phyloP scores from a whole-genome alignment of 2,329 filamentous ascomycete genomes.

The Rutstroemia sp. region DNA sequence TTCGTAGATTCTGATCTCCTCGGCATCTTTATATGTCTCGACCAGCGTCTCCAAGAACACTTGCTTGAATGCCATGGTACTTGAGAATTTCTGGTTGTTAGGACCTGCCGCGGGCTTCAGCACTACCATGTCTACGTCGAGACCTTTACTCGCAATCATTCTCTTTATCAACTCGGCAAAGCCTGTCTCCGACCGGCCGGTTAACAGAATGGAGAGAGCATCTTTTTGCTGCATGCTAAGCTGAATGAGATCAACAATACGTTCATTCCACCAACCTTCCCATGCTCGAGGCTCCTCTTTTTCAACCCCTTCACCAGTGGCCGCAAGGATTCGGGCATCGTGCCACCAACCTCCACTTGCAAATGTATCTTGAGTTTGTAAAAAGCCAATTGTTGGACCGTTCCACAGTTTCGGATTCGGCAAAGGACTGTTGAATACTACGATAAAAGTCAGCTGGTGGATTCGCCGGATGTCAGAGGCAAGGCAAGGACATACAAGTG shows the following conservation, averaged over 20 bases:
- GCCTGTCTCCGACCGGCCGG: slow-evolving; percentile 70
- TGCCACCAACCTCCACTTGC: slow-evolving; percentile 95
- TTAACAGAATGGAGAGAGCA: slow-evolving; percentile 77
- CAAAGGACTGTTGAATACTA: slow-evolving; percentile 84
- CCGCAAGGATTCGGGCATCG: slow-evolving; percentile 74
- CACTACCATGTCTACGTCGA: slow-evolving; percentile 82
- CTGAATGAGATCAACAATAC: slow-evolving; percentile 71
- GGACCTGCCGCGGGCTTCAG: slow-evolving; percentile 83
- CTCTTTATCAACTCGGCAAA: slow-evolving; percentile 75
- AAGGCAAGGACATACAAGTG: slow-evolving; percentile 54
- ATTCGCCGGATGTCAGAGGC: not conserved
- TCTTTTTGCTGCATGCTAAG: slow-evolving; percentile 80
- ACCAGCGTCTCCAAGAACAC: slow-evolving; percentile 72
- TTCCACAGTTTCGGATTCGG: slow-evolving; percentile 89
- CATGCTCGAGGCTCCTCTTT: slow-evolving; percentile 78
- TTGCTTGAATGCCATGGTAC: slow-evolving; percentile 91
- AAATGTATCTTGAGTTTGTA: slow-evolving; percentile 71
- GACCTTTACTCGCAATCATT: slow-evolving; percentile 68
- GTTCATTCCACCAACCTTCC: slow-evolving; percentile 96
- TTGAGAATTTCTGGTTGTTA: slow-evolving; percentile 67
- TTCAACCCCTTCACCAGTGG: slow-evolving; percentile 76
- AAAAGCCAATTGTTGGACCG: slow-evolving; percentile 63
- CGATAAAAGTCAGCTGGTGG: not conserved
- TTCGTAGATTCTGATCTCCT: slow-evolving; percentile 74
- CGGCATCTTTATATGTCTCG: slow-evolving; percentile 75